Base-by-base conservation (phyloP, 2,329 filamentous ascomycete genomes). In the Verticillium tricorpus region DNA sequence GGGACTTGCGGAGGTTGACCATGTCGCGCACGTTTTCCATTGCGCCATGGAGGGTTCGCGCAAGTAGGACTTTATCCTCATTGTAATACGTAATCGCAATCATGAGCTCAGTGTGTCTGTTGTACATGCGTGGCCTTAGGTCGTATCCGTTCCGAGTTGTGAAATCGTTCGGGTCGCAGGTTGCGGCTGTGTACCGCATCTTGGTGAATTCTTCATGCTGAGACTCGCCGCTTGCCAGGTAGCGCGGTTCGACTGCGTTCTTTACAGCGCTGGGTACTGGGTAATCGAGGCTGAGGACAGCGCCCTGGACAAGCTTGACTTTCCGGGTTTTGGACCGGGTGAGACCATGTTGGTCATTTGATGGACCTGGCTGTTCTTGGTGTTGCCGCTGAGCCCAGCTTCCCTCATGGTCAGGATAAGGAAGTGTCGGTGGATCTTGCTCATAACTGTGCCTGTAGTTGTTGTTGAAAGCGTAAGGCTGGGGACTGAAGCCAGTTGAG, bases 21-120 rank as follows among this genome's bases (percentile, higher is more conserved):
- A 96, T 96, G 71, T 96, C 92, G 64, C 91, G 88, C 70, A 96
- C 92, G 73, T 96, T 96, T 75, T 94, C 90, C 92, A 96, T 96
- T 60, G 93, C 91, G 81, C 92, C 91, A 75, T 95, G 92, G 61
- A 96, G 79, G 0, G 92, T 96, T 75, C 92, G 88, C 55, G 92
- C 83, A 19, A 91, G 91, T 65, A 96, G 81, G 34, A 88, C 86
- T 81, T 95, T 95, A 80, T 96, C 92, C 82, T 96, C 92, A 78
- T 95, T 95, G 80, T 96, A 96, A 79, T 95, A 95, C 62, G 92
- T 96, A 69, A 96, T 90, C 68, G 92, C 92, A 74, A 96, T 95
- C 65, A 95, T 82, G 67, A 96, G 80, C 78, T 96, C 92, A 5
- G 92, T 96, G 75, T 95, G 92, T 67, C 92, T 85, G 82, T 95